These are phyloP conservation scores for Ceriops zippeliana DNA, from an alignment of 345 rosid species.

Conservation along the genomic window DNA sequence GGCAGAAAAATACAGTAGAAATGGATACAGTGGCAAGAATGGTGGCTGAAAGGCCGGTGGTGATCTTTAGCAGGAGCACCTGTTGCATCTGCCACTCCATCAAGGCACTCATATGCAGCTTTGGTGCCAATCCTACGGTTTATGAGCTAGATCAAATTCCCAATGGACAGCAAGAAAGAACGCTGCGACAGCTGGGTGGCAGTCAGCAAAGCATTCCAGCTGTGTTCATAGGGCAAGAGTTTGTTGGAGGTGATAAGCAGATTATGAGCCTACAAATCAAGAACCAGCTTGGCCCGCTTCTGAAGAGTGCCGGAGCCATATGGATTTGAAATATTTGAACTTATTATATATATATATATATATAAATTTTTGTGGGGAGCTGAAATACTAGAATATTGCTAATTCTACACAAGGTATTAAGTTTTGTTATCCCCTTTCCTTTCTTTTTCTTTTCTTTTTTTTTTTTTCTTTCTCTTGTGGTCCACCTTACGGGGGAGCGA, in stretches of 20 bases:
- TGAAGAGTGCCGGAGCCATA: conserved; percentile 65
- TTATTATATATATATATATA: too few relatives aligned
- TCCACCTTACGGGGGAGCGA: too few relatives aligned
- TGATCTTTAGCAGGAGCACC: conserved; percentile 38
- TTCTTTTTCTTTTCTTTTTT: too few relatives aligned
- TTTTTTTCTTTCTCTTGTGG: too few relatives aligned
- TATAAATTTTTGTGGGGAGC: neutral
- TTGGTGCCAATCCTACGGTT: conserved; percentile 58
- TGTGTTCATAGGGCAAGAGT: conserved; percentile 63
- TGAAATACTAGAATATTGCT: neutral
- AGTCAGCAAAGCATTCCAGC: conserved; percentile 56
- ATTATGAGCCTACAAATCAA: conserved; percentile 60
- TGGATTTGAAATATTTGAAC: conserved; percentile 42
- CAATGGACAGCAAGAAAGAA: conserved; percentile 45
- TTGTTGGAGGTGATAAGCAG: conserved; percentile 69
- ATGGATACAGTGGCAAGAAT: conserved; percentile 40
- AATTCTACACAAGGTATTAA: neutral
- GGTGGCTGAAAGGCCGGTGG: conserved; percentile 60
- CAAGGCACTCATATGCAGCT: conserved; percentile 54
- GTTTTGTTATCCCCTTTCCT: too few relatives aligned
- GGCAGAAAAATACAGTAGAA: neutral
- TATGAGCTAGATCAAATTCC: conserved; percentile 58
- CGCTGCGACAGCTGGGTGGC: conserved; percentile 54
- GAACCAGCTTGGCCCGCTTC: conserved; percentile 56
- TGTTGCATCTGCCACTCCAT: conserved; percentile 59